A percentile compares a stretch with the other conserved stretches of the same genome.
Evolutionary conservation across 768 basidiomycete species (phyloP).

Genomic region (Suillus sp.): DNA sequence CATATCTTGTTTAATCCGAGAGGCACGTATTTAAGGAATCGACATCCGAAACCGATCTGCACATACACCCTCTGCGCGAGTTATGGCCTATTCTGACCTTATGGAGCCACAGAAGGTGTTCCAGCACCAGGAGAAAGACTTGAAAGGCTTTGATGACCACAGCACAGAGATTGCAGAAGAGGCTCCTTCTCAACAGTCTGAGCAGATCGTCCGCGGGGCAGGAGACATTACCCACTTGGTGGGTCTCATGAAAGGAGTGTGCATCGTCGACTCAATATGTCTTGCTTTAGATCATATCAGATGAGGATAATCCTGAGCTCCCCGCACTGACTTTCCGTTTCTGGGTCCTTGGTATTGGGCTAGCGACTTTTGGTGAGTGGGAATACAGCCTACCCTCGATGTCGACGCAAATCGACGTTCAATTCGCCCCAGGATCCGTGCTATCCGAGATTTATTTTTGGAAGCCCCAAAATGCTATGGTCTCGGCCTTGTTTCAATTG

Average conservation of each 20-base stretch:
- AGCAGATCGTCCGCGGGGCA: constrained; percentile 13
- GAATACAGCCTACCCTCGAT: neutral
- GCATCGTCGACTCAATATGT: neutral
- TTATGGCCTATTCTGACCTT: neutral
- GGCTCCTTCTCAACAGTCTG: constrained; percentile 8
- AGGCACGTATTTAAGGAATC: neutral
- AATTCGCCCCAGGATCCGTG: constrained; percentile 32
- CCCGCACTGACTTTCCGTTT: constrained; percentile 52
- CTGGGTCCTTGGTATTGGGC: constrained; percentile 48
- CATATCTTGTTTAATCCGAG: neutral
- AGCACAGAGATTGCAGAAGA: constrained; percentile 8
- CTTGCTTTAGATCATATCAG: constrained; percentile 43
- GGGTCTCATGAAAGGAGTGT: neutral
- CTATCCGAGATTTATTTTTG: constrained; percentile 39
- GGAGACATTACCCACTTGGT: constrained; percentile 16
- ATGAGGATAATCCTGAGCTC: constrained; percentile 50
- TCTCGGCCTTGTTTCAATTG: constrained; percentile 56
- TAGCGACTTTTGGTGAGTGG: constrained; percentile 46
- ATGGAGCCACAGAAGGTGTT: neutral
- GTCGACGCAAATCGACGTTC: constrained; percentile 32
- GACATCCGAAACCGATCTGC: neutral
- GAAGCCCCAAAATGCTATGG: constrained; percentile 50
- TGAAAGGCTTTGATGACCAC: constrained; percentile 2
- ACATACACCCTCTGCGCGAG: neutral
- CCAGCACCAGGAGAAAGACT: constrained; percentile 4